These are phyloP conservation scores for Exsudoporus frostii DNA, from an alignment of 768 basidiomycete genomes.

Conservation along the genomic window DNA sequence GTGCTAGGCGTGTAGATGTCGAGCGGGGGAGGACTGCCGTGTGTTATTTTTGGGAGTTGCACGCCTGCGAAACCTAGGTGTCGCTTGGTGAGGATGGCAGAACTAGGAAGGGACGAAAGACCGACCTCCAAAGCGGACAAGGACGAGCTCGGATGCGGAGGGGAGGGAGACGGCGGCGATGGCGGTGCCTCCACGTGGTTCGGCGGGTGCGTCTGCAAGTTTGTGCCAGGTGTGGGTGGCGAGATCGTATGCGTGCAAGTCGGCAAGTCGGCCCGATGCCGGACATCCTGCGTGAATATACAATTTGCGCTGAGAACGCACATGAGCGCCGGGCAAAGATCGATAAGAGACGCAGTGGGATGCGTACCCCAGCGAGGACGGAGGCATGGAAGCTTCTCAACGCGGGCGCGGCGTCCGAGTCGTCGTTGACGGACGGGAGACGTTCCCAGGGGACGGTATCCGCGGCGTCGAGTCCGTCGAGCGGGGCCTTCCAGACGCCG, in stretches of 20 bases:
- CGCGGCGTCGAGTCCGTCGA: constrained; percentile 3
- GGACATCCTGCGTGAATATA: constrained; percentile 44
- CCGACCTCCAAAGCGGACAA: constrained; percentile 39
- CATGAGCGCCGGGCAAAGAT: not conserved
- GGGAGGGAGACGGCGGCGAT: constrained; percentile 28
- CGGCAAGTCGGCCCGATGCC: constrained; percentile 31
- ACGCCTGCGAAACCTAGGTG: constrained; percentile 34
- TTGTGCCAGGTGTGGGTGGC: constrained; percentile 27
- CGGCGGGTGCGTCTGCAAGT: constrained; percentile 37
- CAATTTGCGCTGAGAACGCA: constrained; percentile 24
- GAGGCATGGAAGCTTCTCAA: constrained; percentile 37
- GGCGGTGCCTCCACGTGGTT: constrained; percentile 40
- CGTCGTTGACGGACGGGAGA: constrained; percentile 24
- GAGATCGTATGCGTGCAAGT: constrained; percentile 36
- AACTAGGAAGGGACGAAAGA: not conserved
- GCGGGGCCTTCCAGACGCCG: constrained; percentile 29
- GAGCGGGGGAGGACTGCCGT: constrained; percentile 19
- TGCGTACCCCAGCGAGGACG: constrained; percentile 27
- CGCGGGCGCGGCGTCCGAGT: constrained; percentile 28
- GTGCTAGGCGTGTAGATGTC: constrained; percentile 34
- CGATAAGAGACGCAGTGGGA: not conserved
- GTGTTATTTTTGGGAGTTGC: constrained; percentile 29
- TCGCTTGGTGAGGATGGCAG: fast-evolving
- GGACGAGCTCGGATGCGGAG: constrained; percentile 16
- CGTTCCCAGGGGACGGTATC: constrained; percentile 29